Evolutionary conservation across 306 rosid genomes (phyloP), one percentile per base, ranked within the genome.

Genomic region (Cicer judaicum): DNA sequence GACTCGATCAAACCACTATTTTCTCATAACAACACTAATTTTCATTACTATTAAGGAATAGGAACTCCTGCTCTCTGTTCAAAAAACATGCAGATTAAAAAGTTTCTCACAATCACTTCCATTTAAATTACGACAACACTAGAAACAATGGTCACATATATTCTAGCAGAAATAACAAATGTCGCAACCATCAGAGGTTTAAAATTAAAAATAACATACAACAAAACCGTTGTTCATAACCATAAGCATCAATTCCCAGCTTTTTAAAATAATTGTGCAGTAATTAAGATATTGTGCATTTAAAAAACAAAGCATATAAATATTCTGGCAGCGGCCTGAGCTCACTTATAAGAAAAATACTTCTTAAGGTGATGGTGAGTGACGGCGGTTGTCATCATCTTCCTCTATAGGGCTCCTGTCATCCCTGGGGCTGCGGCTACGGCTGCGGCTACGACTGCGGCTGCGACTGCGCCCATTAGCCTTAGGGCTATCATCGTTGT

Each of bases 381-480:
- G 78, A 15, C 80, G 87, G 65, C 52, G 60, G 57, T 80, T 83
- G 60, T 80, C 90, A 47, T 89, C 89, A 11, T 84, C 90, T 0
- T 89, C 86, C 0, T 84, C 84, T 16, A 81, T 38, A 41, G 97
- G 95, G 82, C 94, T 91, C 82, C 85, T 78, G 42, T 87, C 89
- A 36, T 84, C 91, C 78, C 85, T 80, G 14, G 89, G 88, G 63
- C 90, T 88, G 1, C 64, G 81, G 15, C 77, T 74, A 1, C 50
- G 72, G 53, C 77, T 74, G 1, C 50, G 72, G 53, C 86, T 82
- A 8, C 72, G 80, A 0, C 34, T 24, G 3, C 34, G 34, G 41
- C 77, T 74, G 1, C 50, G 72, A 53, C 86, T 82, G 10, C 72
- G 80, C 0, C 90, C 92, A 68, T 87, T 86, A 5, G 68, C 62